These are phyloP conservation scores for Patellifolia procumbens DNA, from an alignment of 179 eudicot genomes.

Conservation along the genomic window DNA sequence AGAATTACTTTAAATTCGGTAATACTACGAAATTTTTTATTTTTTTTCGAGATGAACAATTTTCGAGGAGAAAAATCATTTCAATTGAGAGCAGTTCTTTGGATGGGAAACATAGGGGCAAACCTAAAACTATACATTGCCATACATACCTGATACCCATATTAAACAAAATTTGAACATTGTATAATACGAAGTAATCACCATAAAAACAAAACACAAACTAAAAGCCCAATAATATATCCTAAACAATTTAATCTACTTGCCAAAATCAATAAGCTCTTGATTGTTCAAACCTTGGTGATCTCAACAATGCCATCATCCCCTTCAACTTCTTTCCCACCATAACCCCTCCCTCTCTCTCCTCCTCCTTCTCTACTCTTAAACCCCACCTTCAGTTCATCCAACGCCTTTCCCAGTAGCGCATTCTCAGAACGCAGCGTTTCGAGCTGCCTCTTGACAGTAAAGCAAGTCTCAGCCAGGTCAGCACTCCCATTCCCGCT, in stretches of 20 bases:
- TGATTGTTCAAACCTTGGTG: too few relatives aligned
- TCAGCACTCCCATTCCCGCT: conserved; percentile 47
- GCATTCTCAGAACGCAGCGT: conserved; percentile 33
- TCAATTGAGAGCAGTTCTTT: too few relatives aligned
- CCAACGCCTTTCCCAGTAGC: conserved; percentile 46
- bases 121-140: not conserved
- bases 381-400: conserved; percentile 59
- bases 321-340: conserved; percentile 1
- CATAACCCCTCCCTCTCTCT: not conserved
- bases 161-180: not conserved
- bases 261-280: too few relatives aligned
- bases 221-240: too few relatives aligned
- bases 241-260: too few relatives aligned
- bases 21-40: too few relatives aligned
- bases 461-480: conserved; percentile 40
- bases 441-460: conserved; percentile 34
- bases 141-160: not conserved
- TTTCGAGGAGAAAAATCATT: too few relatives aligned
- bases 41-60: too few relatives aligned
- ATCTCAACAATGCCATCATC: not conserved
- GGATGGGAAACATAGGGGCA: not conserved
- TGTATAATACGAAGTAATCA: too few relatives aligned
- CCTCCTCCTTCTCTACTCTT: conserved; percentile 23
- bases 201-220: too few relatives aligned
- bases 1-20: too few relatives aligned